Base-by-base conservation (phyloP, 129 eudicot genomes). In the Silybum marianum region DNA sequence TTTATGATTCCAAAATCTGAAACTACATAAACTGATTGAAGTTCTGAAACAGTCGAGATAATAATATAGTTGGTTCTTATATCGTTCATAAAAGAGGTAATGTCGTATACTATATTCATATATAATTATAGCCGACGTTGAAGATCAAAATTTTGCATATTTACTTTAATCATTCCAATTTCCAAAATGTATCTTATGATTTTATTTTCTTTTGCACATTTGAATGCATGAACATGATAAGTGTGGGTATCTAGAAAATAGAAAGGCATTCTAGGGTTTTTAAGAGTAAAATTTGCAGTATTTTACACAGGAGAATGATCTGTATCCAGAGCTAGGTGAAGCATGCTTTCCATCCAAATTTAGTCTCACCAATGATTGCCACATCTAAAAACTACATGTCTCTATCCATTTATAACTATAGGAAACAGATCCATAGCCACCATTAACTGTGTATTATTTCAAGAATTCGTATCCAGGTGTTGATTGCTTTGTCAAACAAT, bases 251-350 rank as follows among this genome's bases (percentile, higher is more conserved):
- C 24, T 76, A 32, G 21, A 76, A 30, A 36, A 21, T 32, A 21
- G 71, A 76, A 76, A 60, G 25, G 48, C 21, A 65, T 25, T 78
- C 58, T 78, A 66, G 28, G 81, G 36, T 25, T 74, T 46, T 10
- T 14, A 65, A 39, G 72, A 77, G 24, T 40, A 78, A 77, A 77
- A 44, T 73, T 40, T 72, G 11, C 13, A 39, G 8, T 42, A 73
- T 23, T 21, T 8, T 73, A 44, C 22, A 73, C 36, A 11, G 30
- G 70, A 58, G 2, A 10, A 32, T 30, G 69, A 75, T 38, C 39
- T 54, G 46, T 75, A 75, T 75, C 68, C 26, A 21, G 69, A 63
- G 69, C 13, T 63, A 63, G 25, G 69, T 8, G 69, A n/a, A 63
- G 12, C 26, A 63, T 63, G 69, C 21, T 63, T 63, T 22, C 69